Evolutionary conservation across 148 eudicot genomes (phyloP).

Genomic region (Cornus suecica): DNA sequence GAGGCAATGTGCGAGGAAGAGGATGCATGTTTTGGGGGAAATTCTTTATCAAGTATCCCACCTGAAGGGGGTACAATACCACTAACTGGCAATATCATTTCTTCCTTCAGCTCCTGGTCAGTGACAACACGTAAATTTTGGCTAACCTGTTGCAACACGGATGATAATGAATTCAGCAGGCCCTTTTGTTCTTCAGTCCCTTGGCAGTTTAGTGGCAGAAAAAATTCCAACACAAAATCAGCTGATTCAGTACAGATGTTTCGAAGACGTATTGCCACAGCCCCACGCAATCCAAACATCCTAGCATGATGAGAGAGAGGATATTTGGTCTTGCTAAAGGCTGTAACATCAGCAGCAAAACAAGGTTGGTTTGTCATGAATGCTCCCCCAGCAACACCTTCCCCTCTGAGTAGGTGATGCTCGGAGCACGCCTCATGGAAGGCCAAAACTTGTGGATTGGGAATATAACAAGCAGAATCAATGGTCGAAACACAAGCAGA

Average conservation of each 20-base stretch:
- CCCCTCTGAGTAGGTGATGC: constrained; percentile 59
- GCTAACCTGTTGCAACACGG: constrained; percentile 42
- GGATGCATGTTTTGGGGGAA: background rate
- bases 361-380: constrained; percentile 64
- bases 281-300: constrained; percentile 53
- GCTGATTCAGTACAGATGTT: constrained; percentile 33
- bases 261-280: constrained; percentile 60
- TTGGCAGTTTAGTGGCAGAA: constrained; percentile 54
- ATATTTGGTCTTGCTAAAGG: constrained; percentile 64
- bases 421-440: constrained; percentile 81
- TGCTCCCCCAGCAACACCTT: constrained; percentile 75
- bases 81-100: constrained; percentile 17
- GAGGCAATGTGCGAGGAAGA: background rate
- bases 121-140: constrained; percentile 46
- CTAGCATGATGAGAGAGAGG: constrained; percentile 78
- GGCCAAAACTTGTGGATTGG: constrained; percentile 46
- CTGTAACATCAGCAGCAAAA: constrained; percentile 59
- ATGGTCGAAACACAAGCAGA: constrained; percentile 53
- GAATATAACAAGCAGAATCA: constrained; percentile 69
- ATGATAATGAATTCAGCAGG: constrained; percentile 48
- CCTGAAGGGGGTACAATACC: constrained; percentile 14
- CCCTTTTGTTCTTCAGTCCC: constrained; percentile 38
- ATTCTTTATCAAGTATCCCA: constrained; percentile 15
- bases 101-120: constrained; percentile 34
- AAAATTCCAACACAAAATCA: constrained; percentile 74